Evolutionary conservation across 345 rosid genomes (phyloP), one percentile per base, ranked within the genome.

Genomic region (Citrus trifoliata): DNA sequence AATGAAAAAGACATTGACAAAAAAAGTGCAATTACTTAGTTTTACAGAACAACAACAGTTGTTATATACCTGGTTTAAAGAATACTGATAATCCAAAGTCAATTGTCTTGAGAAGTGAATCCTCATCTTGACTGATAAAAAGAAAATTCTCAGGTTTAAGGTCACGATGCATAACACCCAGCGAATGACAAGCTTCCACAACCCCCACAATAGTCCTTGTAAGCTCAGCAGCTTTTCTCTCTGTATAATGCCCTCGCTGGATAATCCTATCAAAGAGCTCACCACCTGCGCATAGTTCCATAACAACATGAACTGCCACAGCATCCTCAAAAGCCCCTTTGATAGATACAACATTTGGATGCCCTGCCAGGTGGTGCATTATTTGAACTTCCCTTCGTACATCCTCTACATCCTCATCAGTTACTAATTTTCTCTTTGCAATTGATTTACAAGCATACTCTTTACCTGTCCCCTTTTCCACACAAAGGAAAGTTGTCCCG

Each of bases 81-180:
- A 94, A 94, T 79, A 94, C 77, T 1, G 97, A 94, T 73, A 91
- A 88, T 40, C 98, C 98, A 84, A 94, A 94, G 76, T 94, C 98
- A 38, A 94, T 94, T 5, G 98, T 90, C 80, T 94, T 94, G 61
- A 94, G 90, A 27, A 87, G 84, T 7, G 97, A 88, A 69, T 92
- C 94, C 87, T 94, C 98, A 30, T 89, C 85, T 67, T 77, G 84
- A 67, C 81, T 81, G 21, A 92, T 91, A 82, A 93, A 92, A 10
- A 94, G 90, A 76, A 94, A 94, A 81, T 94, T 94, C 84, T 94
- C 98, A 1, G 98, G 98, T 83, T 94, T 94, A 72, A 94, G 93
- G 73, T 94, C 98, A 40, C 98, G 77, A 85, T 94, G 98, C 98
- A 94, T 92, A 12, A 94, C 98, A 72, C 98, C 92, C 79, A 92